A percentile compares a stretch with the other conserved stretches of the same genome.
phyloP scores from a whole-genome alignment of 139 green algal species.

The Choricystis sp. region DNA sequence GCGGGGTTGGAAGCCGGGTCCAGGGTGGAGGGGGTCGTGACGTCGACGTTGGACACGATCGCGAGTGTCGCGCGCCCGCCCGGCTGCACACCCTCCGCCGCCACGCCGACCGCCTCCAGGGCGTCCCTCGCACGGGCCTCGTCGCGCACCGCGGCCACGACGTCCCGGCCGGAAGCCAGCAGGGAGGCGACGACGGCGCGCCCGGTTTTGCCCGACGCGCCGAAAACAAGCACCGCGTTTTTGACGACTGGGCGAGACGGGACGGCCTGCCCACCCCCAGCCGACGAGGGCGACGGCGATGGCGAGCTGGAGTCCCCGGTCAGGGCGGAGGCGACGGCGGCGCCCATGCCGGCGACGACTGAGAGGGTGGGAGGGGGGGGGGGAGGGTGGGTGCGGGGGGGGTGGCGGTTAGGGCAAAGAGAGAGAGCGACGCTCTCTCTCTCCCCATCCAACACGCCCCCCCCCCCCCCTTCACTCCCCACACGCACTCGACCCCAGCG shows the following conservation, averaged over 20 bases:
- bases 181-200: slow-evolving; percentile 41
- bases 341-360: background rate
- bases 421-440: too few species aligned
- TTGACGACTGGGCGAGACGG: too few species aligned
- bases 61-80: slow-evolving; percentile 35
- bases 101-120: slow-evolving; percentile 20
- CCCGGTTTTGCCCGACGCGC: slow-evolving; percentile 47
- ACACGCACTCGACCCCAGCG: background rate
- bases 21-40: slow-evolving; percentile 43
- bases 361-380: background rate
- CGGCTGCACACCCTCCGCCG: slow-evolving; percentile 21
- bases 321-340: background rate
- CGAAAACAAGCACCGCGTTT: slow-evolving; percentile 69
- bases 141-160: slow-evolving; percentile 47
- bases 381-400: background rate
- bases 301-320: background rate
- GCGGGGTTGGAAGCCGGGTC: slow-evolving; percentile 14
- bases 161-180: slow-evolving; percentile 35
- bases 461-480: too few species aligned
- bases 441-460: too few species aligned
- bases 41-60: slow-evolving; percentile 42
- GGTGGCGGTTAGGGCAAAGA: too few species aligned
- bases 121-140: slow-evolving; percentile 22
- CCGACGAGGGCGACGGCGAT: background rate
- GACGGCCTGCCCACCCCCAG: background rate